Evolutionary conservation across 164 flowering plant genomes (phyloP), one percentile per base, ranked within the genome.

Genomic region (Echeveria elegans): DNA sequence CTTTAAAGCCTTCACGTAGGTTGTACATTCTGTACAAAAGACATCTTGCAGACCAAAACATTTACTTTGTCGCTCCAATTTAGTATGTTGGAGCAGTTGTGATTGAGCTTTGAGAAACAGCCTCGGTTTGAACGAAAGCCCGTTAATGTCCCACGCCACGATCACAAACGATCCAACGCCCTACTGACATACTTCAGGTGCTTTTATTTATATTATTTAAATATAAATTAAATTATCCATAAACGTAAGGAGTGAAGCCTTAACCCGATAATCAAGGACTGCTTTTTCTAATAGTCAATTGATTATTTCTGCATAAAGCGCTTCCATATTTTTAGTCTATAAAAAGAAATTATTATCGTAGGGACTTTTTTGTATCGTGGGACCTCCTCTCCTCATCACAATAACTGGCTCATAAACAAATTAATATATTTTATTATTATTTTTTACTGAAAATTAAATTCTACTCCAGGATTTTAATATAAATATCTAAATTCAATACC

Each of bases 231-330:
- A 1, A n/a, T 48, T n/a, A 6, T n/a, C 9, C 11, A 43, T 6
- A 48, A 48, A 48, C 56, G 56, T 48, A 45, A 48, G 9, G 24
- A 23, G 12, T 21, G 58, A n/a, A 23, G 1, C 0, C 28, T 28
- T 9, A 56, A 56, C 32, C 61, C 61, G 61, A 14, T 28, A 56
- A 56, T 56, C 32, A 56, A 56, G 61, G 61, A 28, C 28, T 29
- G 61, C 32, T n/a, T n/a, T 28, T 56, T 56, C 32, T 6, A 56
- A 28, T 26, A 56, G 31, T 56, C 32, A 56, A 28, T 28, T 28
- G 61, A 56, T 56, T 26, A 56, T 26, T 2, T 11, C 32, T 56
- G 32, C 32, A 56, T 12, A 56, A 56, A 56, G 61, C 28, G 61
- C 14, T 28, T 12, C 30, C 4, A 24, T 14, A 11, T 21, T 50